These are phyloP conservation scores for Cucurbita maxima DNA, from an alignment of 306 rosid genomes.

Conservation along the genomic window DNA sequence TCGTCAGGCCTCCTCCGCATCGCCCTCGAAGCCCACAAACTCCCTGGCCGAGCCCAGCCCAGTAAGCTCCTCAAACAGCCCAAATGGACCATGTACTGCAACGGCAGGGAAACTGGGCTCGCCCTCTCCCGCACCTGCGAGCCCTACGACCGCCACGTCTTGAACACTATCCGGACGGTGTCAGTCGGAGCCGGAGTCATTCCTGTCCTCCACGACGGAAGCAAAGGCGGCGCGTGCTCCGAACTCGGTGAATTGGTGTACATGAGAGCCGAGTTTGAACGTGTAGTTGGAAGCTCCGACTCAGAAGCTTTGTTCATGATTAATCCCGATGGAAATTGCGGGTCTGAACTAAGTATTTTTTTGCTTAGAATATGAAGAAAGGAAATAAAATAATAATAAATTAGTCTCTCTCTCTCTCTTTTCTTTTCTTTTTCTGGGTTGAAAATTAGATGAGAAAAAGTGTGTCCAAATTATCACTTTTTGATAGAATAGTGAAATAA, in stretches of 20 bases:
- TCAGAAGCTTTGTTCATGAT: slow-evolving; percentile 93
- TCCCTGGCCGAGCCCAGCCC: neutral
- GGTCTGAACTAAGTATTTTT: slow-evolving; percentile 68
- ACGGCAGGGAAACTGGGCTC: slow-evolving; percentile 61
- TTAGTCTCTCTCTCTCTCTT: neutral
- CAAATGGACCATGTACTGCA: slow-evolving; percentile 76
- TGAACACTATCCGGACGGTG: slow-evolving; percentile 53
- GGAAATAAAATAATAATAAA: neutral
- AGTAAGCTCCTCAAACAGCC: slow-evolving; percentile 58
- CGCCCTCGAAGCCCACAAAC: slow-evolving; percentile 57
- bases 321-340: slow-evolving; percentile 83
- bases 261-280: slow-evolving; percentile 83
- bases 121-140: slow-evolving; percentile 56
- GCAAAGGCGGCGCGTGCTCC: slow-evolving; percentile 12
- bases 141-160: slow-evolving; percentile 53
- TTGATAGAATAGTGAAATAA: neutral
- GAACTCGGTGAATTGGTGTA: slow-evolving; percentile 84
- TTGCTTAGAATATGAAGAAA: neutral
- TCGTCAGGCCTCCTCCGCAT: slow-evolving; percentile 83
- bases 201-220: slow-evolving; percentile 42
- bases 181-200: slow-evolving; percentile 90
- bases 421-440: neutral
- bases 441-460: neutral
- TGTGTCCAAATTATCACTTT: neutral
- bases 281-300: slow-evolving; percentile 94